Base-by-base conservation (phyloP, 345 rosid genomes). In the Geranium rotundifolium region DNA sequence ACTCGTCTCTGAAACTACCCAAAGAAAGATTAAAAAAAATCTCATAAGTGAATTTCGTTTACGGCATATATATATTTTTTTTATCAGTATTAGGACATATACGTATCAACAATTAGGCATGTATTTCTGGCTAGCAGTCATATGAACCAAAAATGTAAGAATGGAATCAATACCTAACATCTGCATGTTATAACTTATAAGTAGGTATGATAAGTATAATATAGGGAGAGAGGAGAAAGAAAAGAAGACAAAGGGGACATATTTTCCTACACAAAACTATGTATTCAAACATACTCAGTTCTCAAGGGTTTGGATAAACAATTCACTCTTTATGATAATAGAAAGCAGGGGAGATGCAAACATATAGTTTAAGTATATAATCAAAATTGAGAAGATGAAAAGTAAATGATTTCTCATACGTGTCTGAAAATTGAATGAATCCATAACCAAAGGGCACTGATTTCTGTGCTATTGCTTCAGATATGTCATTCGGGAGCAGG, bases 371-470 rank as follows among this genome's bases (percentile, higher is more conserved):
- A 46, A 46, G 12, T 46, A 46, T 7, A 46, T 2, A 46, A 7
- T 46, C 16, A 46, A 46, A 46, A 46, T 14, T 46, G 16, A 46
- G 52, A 46, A 46, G 52, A 46, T 46, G 52, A 14, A 34, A 46
- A 46, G 16, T 3, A 20, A 37, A 23, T 27, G 39, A 18, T 59
- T 19, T 30, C 29, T 63, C 90, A 82, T 63, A 90, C 97, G 99
- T 90, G 70, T 90, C 99, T 60, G 81, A 54, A 64, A 93, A 93
- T 68, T 85, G 97, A 68, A 90, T 60, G 72, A 75, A 90, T 29
- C 96, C 97, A 67, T 86, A 88, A 62, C 99, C 99, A 71, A 93
- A 93, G 31, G 96, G 96, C 1, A 71, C 97, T 9, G 84, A 77
- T 61, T 73, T 82, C 80, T 93, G 99, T 2, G 79, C 74, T 66